Conservation (phyloP, 2,329 filamentous ascomycete genomes). For the Pseudovirgaria hyperparasitica region DNA sequence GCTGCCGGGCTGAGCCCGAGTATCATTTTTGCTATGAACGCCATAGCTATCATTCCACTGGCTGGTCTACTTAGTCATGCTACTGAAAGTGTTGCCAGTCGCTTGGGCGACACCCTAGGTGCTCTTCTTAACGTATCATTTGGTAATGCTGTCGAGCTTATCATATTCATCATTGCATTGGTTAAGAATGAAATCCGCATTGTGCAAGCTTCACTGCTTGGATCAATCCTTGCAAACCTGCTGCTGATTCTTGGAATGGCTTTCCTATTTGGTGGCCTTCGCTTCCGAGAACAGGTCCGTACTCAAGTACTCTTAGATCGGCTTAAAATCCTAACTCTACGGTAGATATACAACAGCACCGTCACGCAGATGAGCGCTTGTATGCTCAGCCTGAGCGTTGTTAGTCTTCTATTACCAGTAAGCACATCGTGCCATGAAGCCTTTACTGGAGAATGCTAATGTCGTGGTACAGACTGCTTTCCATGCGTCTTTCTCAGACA, state of each 20-base stretch:
- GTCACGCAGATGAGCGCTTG: constrained; percentile 95
- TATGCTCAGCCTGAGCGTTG: constrained; percentile 78
- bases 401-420: constrained; percentile 73
- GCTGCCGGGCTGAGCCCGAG: constrained; percentile 25
- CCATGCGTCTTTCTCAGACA: constrained; percentile 67
- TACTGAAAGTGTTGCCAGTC: constrained; percentile 35
- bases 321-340: constrained; percentile 7
- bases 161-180: constrained; percentile 34
- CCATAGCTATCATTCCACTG: constrained; percentile 37
- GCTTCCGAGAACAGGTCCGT: constrained; percentile 69
- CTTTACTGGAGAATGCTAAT: neutral
- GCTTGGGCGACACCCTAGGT: constrained; percentile 36
- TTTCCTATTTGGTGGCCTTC: constrained; percentile 74
- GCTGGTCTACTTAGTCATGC: constrained; percentile 36
- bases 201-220: constrained; percentile 79
- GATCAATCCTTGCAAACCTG: constrained; percentile 80
- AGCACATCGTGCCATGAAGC: constrained; percentile 16
- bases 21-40: constrained; percentile 39
- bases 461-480: constrained; percentile 58
- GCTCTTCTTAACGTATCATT: constrained; percentile 40
- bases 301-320: neutral
- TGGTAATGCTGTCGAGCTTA: constrained; percentile 40
- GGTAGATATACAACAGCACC: constrained; percentile 78
- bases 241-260: constrained; percentile 85
- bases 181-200: constrained; percentile 67